A percentile compares a stretch with the other conserved stretches of the same genome.
Evolutionary conservation across 2,329 filamentous ascomycete genomes (phyloP).

Genomic region (Thielaviopsis musarum): DNA sequence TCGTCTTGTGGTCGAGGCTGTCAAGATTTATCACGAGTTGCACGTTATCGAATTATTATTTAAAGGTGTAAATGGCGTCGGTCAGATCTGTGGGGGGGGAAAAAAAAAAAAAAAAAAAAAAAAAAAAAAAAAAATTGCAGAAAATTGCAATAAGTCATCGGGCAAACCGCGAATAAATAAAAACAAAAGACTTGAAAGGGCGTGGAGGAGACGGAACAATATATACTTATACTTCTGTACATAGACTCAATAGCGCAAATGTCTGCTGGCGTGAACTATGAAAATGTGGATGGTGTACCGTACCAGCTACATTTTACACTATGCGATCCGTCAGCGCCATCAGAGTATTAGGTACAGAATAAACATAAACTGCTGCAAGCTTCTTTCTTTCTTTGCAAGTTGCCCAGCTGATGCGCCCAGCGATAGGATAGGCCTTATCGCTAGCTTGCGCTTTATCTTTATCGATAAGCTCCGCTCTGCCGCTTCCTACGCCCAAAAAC

Average conservation of each 20-base stretch:
- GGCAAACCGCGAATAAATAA: too few species aligned
- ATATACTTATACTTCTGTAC: neutral
- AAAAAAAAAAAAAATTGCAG: neutral
- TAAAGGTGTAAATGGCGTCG: neutral
- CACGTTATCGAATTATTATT: neutral
- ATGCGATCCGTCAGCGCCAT: neutral
- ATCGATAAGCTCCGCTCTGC: slow-evolving; percentile 9
- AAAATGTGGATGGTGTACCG: neutral
- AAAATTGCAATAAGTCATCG: too few species aligned
- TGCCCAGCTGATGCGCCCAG: neutral
- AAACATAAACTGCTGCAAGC: neutral
- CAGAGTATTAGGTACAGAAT: neutral
- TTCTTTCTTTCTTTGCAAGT: too few species aligned
- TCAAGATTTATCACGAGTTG: neutral
- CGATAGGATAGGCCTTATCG: neutral
- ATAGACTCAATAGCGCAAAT: neutral
- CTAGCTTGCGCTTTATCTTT: slow-evolving; percentile 19
- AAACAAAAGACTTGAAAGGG: neutral
- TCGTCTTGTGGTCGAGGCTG: neutral
- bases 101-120: neutral
- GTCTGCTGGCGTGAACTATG: too few species aligned
- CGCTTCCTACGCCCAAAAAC: neutral
- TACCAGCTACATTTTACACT: neutral
- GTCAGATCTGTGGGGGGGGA: neutral
- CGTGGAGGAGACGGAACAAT: too few species aligned